Conservation (phyloP, 805 yeast species). For the Candida loeiensis region DNA sequence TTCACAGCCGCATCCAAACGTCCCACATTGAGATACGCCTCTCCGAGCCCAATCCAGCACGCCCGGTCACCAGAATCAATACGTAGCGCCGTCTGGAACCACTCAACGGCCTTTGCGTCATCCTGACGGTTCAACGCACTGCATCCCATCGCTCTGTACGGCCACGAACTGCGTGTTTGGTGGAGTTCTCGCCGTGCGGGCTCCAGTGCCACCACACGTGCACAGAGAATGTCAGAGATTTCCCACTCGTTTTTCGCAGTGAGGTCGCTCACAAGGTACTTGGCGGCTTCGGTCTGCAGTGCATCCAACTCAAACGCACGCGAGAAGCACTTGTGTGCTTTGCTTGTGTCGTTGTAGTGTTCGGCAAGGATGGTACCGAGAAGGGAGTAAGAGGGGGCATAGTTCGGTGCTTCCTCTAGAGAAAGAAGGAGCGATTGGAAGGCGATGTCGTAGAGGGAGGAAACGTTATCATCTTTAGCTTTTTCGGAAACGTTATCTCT, state of each 20-base stretch:
- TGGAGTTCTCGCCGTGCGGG: constrained; percentile 48
- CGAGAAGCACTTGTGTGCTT: constrained; percentile 83
- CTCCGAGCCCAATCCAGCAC: constrained; percentile 97
- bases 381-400: constrained; percentile 78
- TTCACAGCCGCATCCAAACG: constrained; percentile 81
- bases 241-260: constrained; percentile 75
- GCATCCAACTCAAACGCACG: constrained; percentile 87
- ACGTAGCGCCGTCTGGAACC: constrained; percentile 83
- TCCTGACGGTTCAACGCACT: constrained; percentile 67
- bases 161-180: constrained; percentile 59
- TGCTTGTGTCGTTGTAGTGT: constrained; percentile 51
- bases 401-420: constrained; percentile 57
- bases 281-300: constrained; percentile 71
- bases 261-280: constrained; percentile 66
- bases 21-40: constrained; percentile 83
- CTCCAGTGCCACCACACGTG: constrained; percentile 62
- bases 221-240: constrained; percentile 70
- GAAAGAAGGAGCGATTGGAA: constrained; percentile 50
- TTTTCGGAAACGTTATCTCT: background rate
- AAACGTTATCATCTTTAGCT: background rate
- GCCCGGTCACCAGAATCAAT: constrained; percentile 62
- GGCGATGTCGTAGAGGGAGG: background rate
- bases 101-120: constrained; percentile 76
- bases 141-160: constrained; percentile 82
- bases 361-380: constrained; percentile 71